Evolutionary conservation across 371 early-diverging fungal genomes (phyloP).

Genomic region (Syncephalastrum sp.): DNA sequence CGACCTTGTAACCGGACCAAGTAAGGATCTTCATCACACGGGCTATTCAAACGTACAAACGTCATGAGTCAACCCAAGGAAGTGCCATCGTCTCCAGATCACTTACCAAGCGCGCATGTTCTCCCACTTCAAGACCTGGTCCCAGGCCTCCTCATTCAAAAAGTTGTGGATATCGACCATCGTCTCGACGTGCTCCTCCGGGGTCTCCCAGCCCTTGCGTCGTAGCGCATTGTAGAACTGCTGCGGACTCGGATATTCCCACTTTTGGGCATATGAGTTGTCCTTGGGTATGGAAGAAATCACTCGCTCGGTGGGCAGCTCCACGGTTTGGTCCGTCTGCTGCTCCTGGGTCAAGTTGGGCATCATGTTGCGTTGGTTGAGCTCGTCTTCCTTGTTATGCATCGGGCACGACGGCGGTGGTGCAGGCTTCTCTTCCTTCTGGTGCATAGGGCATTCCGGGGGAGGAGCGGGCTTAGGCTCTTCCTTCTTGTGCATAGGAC

Average conservation of each 20-base stretch:
- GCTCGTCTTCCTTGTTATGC: conserved; percentile 41
- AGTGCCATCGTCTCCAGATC: not conserved
- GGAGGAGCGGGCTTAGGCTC: conserved; percentile 22
- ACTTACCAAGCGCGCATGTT: conserved; percentile 66
- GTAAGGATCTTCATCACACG: conserved; percentile 62
- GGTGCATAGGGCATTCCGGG: conserved; percentile 56
- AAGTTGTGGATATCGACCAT: conserved; percentile 98
- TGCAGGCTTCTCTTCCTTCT: conserved; percentile 24
- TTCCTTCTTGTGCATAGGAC: conserved; percentile 51
- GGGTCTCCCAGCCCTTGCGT: conserved; percentile 92
- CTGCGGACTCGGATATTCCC: conserved; percentile 97
- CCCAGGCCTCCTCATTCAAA: conserved; percentile 95
- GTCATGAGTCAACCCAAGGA: not conserved
- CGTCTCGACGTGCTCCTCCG: conserved; percentile 84
- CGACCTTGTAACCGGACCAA: conserved; percentile 81
- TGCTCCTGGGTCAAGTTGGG: conserved; percentile 67
- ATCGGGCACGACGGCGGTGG: conserved; percentile 52
- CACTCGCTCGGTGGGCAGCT: conserved; percentile 73
- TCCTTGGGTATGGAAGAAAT: conserved; percentile 63
- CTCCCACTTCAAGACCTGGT: conserved; percentile 93
- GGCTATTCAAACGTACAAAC: conserved; percentile 23
- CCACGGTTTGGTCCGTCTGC: conserved; percentile 62
- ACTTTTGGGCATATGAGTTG: conserved; percentile 41
- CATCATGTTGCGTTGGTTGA: conserved; percentile 89
- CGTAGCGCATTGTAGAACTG: conserved; percentile 95